phyloP scores from a whole-genome alignment of 768 basidiomycete genomes.

The Ramaria sp. region DNA sequence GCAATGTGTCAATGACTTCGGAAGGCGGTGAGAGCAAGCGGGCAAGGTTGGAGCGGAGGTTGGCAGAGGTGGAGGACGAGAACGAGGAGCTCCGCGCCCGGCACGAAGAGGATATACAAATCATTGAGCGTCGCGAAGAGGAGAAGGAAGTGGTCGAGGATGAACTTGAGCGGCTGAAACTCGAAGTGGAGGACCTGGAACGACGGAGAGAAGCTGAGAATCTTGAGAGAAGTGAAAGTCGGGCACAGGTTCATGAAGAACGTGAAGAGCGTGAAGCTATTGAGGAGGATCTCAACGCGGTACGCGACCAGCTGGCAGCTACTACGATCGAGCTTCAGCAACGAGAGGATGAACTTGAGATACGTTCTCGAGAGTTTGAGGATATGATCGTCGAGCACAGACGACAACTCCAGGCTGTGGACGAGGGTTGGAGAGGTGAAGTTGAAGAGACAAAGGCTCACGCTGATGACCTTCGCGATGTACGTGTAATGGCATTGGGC shows the following conservation, averaged over 20 bases:
- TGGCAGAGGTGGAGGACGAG: conserved; percentile 51
- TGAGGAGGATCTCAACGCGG: conserved; percentile 66
- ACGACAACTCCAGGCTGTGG: conserved; percentile 59
- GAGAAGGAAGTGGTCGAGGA: conserved; percentile 65
- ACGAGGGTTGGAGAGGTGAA: conserved; percentile 82
- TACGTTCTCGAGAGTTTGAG: conserved; percentile 66
- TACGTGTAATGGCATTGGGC: conserved; percentile 22
- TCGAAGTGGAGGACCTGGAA: conserved; percentile 58
- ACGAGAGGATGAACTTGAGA: conserved; percentile 78
- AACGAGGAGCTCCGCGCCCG: conserved; percentile 49
- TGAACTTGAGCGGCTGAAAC: conserved; percentile 46
- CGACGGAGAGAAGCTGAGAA: conserved; percentile 51
- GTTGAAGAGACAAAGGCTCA: conserved; percentile 71
- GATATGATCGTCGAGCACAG: conserved; percentile 69
- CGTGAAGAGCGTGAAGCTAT: conserved; percentile 65
- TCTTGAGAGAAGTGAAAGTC: conserved; percentile 61
- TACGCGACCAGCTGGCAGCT: conserved; percentile 70
- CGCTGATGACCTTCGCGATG: conserved; percentile 70
- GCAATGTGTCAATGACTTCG: conserved; percentile 29
- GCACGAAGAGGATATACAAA: conserved; percentile 47
- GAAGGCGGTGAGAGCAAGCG: conserved; percentile 29
- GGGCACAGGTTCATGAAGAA: conserved; percentile 59
- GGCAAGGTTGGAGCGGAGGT: conserved; percentile 34
- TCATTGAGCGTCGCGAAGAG: conserved; percentile 48
- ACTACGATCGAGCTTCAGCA: conserved; percentile 75